These are phyloP conservation scores for Spatholobus suberectus DNA, from an alignment of 306 rosid genomes.

Conservation along the genomic window DNA sequence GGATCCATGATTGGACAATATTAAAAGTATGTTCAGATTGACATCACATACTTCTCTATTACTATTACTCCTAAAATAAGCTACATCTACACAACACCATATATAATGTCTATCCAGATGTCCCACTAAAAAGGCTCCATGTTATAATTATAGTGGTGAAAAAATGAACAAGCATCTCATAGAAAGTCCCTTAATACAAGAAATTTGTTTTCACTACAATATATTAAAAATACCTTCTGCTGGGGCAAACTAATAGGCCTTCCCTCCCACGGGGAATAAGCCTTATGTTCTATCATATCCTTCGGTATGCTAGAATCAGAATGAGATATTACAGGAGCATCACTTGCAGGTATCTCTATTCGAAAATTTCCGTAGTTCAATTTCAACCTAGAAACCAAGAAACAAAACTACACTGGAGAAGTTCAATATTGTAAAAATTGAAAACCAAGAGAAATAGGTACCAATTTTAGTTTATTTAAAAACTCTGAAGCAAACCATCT, in stretches of 20 bases:
- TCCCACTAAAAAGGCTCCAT: neutral
- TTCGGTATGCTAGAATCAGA: neutral
- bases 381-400: neutral
- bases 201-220: neutral
- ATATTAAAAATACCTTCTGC: neutral
- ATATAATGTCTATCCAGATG: neutral
- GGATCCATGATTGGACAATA: neutral
- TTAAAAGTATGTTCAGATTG: neutral
- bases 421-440: neutral
- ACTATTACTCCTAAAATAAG: neutral
- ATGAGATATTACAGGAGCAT: neutral
- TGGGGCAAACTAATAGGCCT: neutral
- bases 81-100: neutral
- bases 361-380: neutral
- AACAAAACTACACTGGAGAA: neutral
- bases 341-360: neutral
- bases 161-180: neutral
- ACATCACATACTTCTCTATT: neutral
- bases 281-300: neutral
- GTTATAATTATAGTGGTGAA: neutral
- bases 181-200: neutral
- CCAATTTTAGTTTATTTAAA: neutral
- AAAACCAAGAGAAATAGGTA: neutral
- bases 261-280: neutral
- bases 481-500: neutral